Evolutionary conservation across 1,284 basidiomycete genomes (phyloP), one percentile per base, ranked within the genome.

Genomic region (Rhodotorula sp.): DNA sequence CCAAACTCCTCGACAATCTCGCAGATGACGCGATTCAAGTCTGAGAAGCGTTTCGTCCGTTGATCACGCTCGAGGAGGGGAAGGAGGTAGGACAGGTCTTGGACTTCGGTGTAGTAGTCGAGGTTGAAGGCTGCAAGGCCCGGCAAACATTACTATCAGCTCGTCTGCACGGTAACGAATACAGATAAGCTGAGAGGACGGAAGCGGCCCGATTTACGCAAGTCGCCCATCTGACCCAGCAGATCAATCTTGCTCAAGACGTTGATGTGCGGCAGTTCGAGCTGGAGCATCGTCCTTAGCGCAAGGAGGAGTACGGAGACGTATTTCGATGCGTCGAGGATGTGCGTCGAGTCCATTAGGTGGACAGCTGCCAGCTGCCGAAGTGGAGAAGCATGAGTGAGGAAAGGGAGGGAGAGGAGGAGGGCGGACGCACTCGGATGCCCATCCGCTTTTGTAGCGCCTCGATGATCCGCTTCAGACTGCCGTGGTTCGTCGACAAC

Each of bases 51-150:
- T 3, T 86, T 85, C 1, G 87, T 84, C 2, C 88, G 82, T 0
- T 85, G 81, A 15, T 87, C 86, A 11, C 75, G 75, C 34, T 83
- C 79, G 26, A 97, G 86, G 2, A 87, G 83, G 68, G 88, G 89
- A 73, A 91, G 86, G 10, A 99, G 86, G 80, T 98, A 90, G 0
- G 89, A 89, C 0, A 99, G 84, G 79, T 99, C 94, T 81, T 97
- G 94, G 0, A 96, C 95, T 80, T 99, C 92, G 52, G 96, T 98
- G 80, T 99, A 99, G 80, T 92, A 99, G 75, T 95, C 92, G 53
- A 99, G 87, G 77, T 95, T 96, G 84, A 99, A 98, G 50, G 94
- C 94, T 95, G 76, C 11, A n/a, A 30, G 16, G 0, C n/a, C 6
- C 26, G 18, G 4, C 20, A 16, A 15, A 31, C 4, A 18, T 1